Evolutionary conservation across 768 basidiomycete species (phyloP), one percentile per base, ranked within the genome.

Genomic region (Cantharellus anzutake): DNA sequence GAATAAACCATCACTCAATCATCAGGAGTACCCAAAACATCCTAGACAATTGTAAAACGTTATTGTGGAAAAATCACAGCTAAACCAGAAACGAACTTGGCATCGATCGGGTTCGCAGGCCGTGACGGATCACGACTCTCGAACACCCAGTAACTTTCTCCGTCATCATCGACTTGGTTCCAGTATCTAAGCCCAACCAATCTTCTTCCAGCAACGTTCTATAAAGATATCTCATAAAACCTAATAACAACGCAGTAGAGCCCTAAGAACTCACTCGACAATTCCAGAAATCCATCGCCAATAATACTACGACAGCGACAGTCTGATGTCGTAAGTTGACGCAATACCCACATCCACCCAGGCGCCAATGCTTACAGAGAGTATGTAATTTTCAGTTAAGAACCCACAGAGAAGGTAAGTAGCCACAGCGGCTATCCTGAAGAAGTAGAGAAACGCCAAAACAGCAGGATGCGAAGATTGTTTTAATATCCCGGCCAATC

Each of bases 231-330:
- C 20, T 29, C 20, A 29, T 29, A 29, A 29, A 29, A 29, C 20
- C 20, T 29, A 29, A 29, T 29, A 29, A 29, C 20, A 29, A 29
- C 20, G 20, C 20, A 29, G 20, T 29, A 29, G 20, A 29, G 20
- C 20, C 20, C 20, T 29, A n/a, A 14, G 52, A n/a, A 70, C 80
- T 62, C 67, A 91, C 89, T 69, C 92, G 75, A 64, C 89, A 91
- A 66, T 94, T 97, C 96, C 94, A 99, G 70, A 99, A 99, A 72
- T 99, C 96, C 80, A 94, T 85, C 0, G 93, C 86, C 35, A 99
- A 79, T 14, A 99, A 75, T 1, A 97, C 83, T 29, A 98, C 96
- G 0, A 98, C 94, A 4, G 80, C 71, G 2, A 99, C 93, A 35
- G 92, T 94, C 81, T 83, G 66, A 34, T 41, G 39, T 29, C 20